Evolutionary conservation across 139 green algal species (phyloP).

Genomic region (Penium margaritaceum): DNA sequence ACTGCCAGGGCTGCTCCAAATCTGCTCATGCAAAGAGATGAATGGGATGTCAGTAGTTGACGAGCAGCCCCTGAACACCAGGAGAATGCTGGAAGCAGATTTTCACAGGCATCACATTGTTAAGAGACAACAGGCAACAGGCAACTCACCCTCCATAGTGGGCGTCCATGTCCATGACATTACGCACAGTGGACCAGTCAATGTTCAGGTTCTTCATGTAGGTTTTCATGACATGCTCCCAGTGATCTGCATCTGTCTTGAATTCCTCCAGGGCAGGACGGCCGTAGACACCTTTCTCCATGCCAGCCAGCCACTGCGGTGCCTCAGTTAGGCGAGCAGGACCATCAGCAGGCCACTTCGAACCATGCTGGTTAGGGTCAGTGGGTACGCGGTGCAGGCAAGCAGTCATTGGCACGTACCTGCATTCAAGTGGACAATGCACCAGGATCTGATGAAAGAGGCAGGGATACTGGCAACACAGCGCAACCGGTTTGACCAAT

Average conservation of each 20-base stretch:
- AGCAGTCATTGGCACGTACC: slow-evolving; percentile 20
- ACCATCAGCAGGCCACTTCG: slow-evolving; percentile 16
- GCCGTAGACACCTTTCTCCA: background rate
- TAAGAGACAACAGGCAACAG: too few relatives aligned
- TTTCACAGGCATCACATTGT: too few relatives aligned
- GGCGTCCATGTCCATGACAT: slow-evolving; percentile 42
- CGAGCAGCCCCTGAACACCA: too few relatives aligned
- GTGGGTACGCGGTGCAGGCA: slow-evolving; percentile 25
- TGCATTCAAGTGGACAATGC: background rate
- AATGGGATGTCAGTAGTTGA: too few relatives aligned
- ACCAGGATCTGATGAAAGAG: background rate
- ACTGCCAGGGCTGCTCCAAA: slow-evolving; percentile 34
- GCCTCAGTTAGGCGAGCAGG: background rate
- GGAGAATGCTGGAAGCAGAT: too few relatives aligned
- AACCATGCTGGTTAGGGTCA: background rate
- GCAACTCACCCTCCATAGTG: slow-evolving; percentile 41
- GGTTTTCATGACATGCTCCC: background rate
- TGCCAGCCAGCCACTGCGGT: slow-evolving; percentile 12
- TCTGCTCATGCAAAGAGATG: slow-evolving; percentile 5
- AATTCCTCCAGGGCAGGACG: slow-evolving; percentile 1
- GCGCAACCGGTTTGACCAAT: too few relatives aligned
- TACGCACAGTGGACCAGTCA: slow-evolving; percentile 28
- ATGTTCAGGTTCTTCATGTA: slow-evolving; percentile 22
- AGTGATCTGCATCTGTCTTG: slow-evolving; percentile 16
- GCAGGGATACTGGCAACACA: background rate